These are phyloP conservation scores for Uromyces viciae-fabae DNA, from an alignment of 1,284 basidiomycete genomes.

Conservation along the genomic window DNA sequence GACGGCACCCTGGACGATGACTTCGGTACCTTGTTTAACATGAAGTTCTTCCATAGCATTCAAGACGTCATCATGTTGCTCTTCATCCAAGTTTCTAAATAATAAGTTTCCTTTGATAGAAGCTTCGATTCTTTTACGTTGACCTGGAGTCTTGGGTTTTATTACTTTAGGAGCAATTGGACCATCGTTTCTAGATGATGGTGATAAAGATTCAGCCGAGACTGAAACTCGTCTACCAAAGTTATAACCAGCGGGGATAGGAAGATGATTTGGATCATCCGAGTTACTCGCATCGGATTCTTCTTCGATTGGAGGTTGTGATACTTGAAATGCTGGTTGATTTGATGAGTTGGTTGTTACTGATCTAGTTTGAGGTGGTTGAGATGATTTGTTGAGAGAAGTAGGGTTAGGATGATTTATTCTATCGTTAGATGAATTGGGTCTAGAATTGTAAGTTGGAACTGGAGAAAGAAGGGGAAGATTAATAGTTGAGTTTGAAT, in stretches of 20 bases:
- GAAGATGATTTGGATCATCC: constrained; percentile 54
- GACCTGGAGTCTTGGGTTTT: constrained; percentile 77
- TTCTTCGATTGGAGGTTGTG: constrained; percentile 53
- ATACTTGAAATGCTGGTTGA: constrained; percentile 52
- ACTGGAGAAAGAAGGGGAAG: no score
- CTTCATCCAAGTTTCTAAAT: constrained; percentile 92
- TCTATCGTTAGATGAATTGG: neutral
- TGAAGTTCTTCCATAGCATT: constrained; percentile 90
- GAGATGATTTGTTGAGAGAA: neutral
- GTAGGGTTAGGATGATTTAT: neutral
- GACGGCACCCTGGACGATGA: constrained; percentile 93
- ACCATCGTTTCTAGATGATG: constrained; percentile 61
- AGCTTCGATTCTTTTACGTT: constrained; percentile 77
- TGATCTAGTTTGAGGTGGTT: constrained; percentile 39
- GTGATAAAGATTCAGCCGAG: constrained; percentile 90
- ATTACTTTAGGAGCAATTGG: constrained; percentile 57
- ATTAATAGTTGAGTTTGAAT: neutral
- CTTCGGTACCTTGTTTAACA: constrained; percentile 69
- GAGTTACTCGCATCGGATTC: constrained; percentile 63
- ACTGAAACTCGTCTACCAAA: constrained; percentile 88
- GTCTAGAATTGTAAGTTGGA: neutral
- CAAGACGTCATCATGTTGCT: constrained; percentile 86
- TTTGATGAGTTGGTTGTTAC: constrained; percentile 44
- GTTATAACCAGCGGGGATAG: constrained; percentile 61
- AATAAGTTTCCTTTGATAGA: constrained; percentile 87